Percentiles rank a stretch among this genome's conserved stretches.
Evolutionary conservation across 1,139 yeast species (phyloP).

Genomic region (Protomyces inundatus): DNA sequence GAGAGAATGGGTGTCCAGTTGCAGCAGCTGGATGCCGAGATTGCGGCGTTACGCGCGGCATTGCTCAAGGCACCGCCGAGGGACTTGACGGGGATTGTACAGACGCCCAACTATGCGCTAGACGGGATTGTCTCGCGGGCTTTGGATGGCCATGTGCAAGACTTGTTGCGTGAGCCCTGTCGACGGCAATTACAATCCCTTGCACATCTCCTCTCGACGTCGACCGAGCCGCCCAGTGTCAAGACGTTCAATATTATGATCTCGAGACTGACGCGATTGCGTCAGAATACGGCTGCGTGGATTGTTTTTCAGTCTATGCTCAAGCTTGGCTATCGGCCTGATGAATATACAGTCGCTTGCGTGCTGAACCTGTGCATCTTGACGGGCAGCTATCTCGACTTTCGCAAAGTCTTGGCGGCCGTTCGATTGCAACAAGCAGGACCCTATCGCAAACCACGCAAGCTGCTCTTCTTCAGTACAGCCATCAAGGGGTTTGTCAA

Average conservation of each 20-base stretch:
- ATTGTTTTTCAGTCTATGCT: constrained; percentile 29
- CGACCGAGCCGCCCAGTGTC: constrained; percentile 26
- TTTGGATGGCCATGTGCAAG: constrained; percentile 1
- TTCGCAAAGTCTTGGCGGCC: constrained; percentile 24
- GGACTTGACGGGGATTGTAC: background rate
- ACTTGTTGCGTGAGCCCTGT: constrained; percentile 1
- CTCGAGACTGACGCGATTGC: constrained; percentile 26
- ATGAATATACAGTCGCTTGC: constrained; percentile 26
- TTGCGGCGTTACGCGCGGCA: background rate
- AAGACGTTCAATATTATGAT: constrained; percentile 30
- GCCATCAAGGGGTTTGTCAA: constrained; percentile 16
- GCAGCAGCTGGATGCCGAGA: background rate
- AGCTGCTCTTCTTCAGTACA: constrained; percentile 7
- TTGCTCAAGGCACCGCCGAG: background rate
- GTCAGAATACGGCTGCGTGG: constrained; percentile 31
- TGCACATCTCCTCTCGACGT: background rate
- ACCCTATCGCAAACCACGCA: constrained; percentile 9
- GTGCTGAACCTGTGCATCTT: constrained; percentile 27
- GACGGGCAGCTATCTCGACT: constrained; percentile 13
- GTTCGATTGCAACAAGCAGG: constrained; percentile 16
- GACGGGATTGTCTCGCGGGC: background rate
- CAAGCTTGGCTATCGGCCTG: constrained; percentile 24
- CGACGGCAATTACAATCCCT: background rate
- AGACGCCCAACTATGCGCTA: background rate
- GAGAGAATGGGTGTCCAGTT: background rate